Percentiles rank a stretch among this genome's conserved stretches.
Evolutionary conservation across 108 stramenopile species (phyloP).

Genomic region (Nannochloropsis oceanica): DNA sequence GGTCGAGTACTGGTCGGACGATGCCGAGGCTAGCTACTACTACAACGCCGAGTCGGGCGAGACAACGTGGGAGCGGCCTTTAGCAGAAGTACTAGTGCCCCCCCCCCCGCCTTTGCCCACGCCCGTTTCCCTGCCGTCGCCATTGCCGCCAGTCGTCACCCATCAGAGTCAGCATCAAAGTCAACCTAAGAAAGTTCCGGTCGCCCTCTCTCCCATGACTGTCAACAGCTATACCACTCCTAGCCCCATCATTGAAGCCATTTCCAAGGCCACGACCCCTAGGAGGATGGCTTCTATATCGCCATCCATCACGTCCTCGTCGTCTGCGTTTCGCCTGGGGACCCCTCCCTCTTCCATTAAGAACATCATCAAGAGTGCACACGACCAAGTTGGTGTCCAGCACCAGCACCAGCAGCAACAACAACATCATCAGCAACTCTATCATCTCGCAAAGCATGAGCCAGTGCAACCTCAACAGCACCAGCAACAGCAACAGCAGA

Average conservation of each 20-base stretch:
- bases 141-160: neutral
- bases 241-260: neutral
- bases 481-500: no score
- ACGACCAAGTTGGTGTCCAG: no score
- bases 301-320: no score
- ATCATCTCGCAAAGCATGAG: no score
- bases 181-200: neutral
- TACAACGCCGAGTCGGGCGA: slow-evolving; percentile 9
- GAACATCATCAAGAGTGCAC: no score
- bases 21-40: slow-evolving; percentile 19
- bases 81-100: neutral
- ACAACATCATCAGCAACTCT: no score
- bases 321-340: no score
- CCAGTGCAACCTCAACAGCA: no score
- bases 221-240: neutral
- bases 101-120: neutral
- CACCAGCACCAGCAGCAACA: no score
- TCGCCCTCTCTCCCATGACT: neutral
- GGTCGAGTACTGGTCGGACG: slow-evolving; percentile 15
- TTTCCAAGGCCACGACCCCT: no score
- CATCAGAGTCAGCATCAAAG: neutral
- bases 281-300: no score
- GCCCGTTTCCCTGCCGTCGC: neutral
- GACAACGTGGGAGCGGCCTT: slow-evolving; percentile 11
- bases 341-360: no score